Percentiles rank a stretch among this genome's conserved stretches.
phyloP scores from a whole-genome alignment of 306 rosid genomes.

The Glycine latifolia region DNA sequence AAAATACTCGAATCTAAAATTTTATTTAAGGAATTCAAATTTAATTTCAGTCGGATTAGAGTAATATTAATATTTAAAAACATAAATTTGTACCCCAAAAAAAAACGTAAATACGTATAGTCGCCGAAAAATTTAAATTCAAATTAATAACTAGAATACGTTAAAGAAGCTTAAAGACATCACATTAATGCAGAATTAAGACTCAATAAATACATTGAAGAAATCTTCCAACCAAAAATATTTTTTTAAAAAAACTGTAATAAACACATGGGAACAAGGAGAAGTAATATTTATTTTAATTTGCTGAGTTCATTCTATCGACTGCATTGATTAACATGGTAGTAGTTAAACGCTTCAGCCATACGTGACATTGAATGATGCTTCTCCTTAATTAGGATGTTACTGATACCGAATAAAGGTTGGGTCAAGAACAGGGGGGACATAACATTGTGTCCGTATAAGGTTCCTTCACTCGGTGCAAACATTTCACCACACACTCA shows the following conservation, averaged over 20 bases:
- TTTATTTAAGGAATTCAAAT: too few relatives aligned
- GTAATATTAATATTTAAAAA: too few relatives aligned
- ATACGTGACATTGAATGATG: neutral
- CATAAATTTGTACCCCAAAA: too few relatives aligned
- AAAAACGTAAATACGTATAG: neutral
- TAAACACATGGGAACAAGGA: neutral
- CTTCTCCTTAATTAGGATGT: constrained; percentile 6
- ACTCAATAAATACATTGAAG: neutral
- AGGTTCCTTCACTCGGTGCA: constrained; percentile 37
- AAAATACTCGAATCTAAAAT: too few relatives aligned
- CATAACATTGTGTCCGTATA: neutral
- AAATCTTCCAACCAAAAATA: neutral
- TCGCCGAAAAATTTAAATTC: neutral
- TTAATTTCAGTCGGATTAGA: too few relatives aligned
- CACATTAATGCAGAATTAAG: constrained; percentile 12
- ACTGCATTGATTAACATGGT: neutral
- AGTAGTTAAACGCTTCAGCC: neutral
- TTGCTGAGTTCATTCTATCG: neutral
- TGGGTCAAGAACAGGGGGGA: constrained; percentile 24
- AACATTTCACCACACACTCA: constrained; percentile 53
- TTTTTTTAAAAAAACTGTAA: neutral
- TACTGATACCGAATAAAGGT: constrained; percentile 4
- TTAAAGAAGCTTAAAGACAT: neutral
- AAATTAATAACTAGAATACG: neutral
- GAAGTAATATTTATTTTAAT: constrained; percentile 11